Evolutionary conservation across 2,329 filamentous ascomycete genomes (phyloP), one percentile per base, ranked within the genome.

Genomic region (Mariannaea sp.): DNA sequence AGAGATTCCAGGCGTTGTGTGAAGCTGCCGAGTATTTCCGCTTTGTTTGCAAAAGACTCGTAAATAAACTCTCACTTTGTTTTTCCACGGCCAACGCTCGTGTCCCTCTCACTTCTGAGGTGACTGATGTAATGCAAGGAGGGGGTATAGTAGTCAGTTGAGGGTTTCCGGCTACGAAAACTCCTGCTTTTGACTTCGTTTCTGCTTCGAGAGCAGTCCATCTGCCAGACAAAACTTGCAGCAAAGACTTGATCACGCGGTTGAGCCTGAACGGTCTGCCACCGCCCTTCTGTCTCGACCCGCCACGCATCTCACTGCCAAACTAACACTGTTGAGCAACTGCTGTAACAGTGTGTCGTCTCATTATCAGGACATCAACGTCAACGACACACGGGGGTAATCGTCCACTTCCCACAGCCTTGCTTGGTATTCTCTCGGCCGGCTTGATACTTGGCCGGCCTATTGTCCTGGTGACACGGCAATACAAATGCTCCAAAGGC

Each of bases 241-340:
- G 61, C 57, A 54, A 52, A 53, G 47, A 61, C 54, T 61, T 57
- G 57, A 50, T 63, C 52, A 16, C 20, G n/a, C 17, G 27, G 36
- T 49, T 30, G 33, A 38, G 35, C 32, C 39, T 38, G 30, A 30
- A 14, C 20, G 24, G 47, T 42, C 44, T 39, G 51, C 45, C 41
- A 41, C 35, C 20, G 29, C 32, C 35, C 12, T 41, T n/a, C 30
- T 44, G 36, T 38, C 36, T 57, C 39, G 33, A 48, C 30, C 35
- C 33, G 33, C 33, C 33, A 47, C 22, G 12, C 35, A 16, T 47
- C 42, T 46, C 24, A 16, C 13, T 24, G 42, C 30, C 17, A 45
- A 14, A 24, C 5, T n/a, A 16, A 14, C 13, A 6, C 8, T 9
- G n/a, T 17, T 17, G 33, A 17, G 16, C 5, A 16, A 16, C 33